These are phyloP conservation scores for Dactylorhiza incarnata DNA, from an alignment of 106 monocot species.

Conservation along the genomic window DNA sequence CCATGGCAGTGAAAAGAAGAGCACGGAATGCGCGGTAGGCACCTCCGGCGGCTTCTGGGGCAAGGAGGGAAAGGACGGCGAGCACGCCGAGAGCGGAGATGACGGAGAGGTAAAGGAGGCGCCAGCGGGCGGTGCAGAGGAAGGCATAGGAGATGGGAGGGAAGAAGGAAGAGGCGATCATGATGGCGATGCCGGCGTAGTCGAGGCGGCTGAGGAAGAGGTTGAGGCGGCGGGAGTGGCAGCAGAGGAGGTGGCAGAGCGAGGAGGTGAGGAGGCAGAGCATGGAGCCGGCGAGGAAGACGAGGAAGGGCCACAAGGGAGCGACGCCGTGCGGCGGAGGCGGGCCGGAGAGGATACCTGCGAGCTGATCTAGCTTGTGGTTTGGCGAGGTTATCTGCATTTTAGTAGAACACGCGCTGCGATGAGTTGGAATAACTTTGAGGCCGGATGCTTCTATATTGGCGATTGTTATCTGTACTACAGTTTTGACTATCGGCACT, in stretches of 20 bases:
- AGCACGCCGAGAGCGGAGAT: conserved; percentile 42
- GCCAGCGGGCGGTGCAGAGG: conserved; percentile 66
- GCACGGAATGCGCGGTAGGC: conserved; percentile 54
- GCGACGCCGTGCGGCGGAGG: not conserved
- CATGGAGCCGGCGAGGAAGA: conserved; percentile 83
- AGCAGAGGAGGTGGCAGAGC: conserved; percentile 91
- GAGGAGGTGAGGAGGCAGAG: conserved; percentile 77
- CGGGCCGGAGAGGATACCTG: not conserved
- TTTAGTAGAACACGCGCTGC: too few relatives aligned
- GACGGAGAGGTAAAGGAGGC: conserved; percentile 48
- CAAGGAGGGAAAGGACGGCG: conserved; percentile 44
- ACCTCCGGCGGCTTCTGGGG: conserved; percentile 40
- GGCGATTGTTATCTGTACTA: too few relatives aligned
- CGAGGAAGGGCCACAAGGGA: conserved; percentile 82
- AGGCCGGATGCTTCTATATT: too few relatives aligned
- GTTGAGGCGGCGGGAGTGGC: conserved; percentile 75
- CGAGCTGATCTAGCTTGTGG: too few relatives aligned
- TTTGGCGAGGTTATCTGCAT: too few relatives aligned
- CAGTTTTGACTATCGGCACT: too few relatives aligned
- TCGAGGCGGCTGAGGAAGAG: conserved; percentile 74
- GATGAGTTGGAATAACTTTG: too few relatives aligned
- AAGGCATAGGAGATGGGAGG: conserved; percentile 97
- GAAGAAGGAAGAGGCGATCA: conserved; percentile 98
- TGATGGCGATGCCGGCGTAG: conserved; percentile 91
- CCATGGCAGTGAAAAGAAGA: conserved; percentile 59